phyloP scores from a whole-genome alignment of 257 asterid species.

The Nicotiana undulata region DNA sequence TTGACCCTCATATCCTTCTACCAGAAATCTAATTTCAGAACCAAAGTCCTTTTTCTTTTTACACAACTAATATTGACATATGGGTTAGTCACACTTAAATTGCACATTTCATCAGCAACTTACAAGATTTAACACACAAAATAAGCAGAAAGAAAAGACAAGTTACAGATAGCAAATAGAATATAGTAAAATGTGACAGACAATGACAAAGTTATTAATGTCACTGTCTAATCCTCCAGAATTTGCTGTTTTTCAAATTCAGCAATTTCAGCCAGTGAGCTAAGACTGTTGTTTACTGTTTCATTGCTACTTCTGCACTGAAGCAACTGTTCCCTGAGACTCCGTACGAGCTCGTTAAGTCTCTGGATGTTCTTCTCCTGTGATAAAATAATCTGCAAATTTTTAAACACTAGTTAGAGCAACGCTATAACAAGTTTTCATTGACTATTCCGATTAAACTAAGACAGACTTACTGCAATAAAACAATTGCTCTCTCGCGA shows the following conservation, averaged over 20 bases:
- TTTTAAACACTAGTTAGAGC: background rate
- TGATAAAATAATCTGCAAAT: constrained; percentile 59
- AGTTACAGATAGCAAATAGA: background rate
- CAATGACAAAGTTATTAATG: background rate
- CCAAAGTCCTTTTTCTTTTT: background rate
- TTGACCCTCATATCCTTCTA: too few species aligned
- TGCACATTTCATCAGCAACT: background rate
- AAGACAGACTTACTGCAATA: background rate
- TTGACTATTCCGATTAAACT: background rate
- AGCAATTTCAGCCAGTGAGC: constrained; percentile 34
- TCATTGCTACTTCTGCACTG: constrained; percentile 54
- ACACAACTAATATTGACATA: background rate
- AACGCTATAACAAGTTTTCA: background rate
- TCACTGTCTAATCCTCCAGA: constrained; percentile 46
- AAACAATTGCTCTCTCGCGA: background rate
- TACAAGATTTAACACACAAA: background rate
- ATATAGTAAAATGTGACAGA: background rate
- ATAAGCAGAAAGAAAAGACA: background rate
- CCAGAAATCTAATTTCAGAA: too few species aligned
- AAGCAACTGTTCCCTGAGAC: constrained; percentile 62
- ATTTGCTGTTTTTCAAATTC: constrained; percentile 55
- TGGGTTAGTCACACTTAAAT: background rate
- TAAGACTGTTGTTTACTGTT: constrained; percentile 31
- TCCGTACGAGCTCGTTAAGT: constrained; percentile 58
- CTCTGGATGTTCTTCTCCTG: constrained; percentile 85